Percentiles rank a stretch among this genome's conserved stretches.
Evolutionary conservation across 1,139 yeast genomes (phyloP).

Genomic region (Arxiozyma heterogenica): DNA sequence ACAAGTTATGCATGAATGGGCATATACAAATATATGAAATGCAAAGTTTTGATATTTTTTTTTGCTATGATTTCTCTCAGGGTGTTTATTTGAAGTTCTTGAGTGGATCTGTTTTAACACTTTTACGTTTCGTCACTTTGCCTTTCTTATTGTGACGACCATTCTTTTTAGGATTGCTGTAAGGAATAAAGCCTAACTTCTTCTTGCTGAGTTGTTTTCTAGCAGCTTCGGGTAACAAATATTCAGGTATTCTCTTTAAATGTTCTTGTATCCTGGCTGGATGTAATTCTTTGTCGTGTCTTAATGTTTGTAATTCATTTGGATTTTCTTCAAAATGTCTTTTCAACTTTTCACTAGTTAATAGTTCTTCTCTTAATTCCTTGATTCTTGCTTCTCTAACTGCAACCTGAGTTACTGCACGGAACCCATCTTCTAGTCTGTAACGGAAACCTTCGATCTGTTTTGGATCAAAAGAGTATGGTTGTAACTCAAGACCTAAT

Average conservation of each 20-base stretch:
- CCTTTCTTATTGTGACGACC: slow-evolving; percentile 34
- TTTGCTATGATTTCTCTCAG: neutral
- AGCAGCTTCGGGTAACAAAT: slow-evolving; percentile 75
- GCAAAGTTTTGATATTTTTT: neutral
- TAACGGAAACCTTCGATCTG: slow-evolving; percentile 95
- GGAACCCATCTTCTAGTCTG: slow-evolving; percentile 93
- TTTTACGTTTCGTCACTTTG: slow-evolving; percentile 34
- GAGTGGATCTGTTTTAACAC: slow-evolving; percentile 56
- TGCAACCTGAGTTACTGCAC: slow-evolving; percentile 85
- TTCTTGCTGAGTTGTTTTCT: slow-evolving; percentile 43
- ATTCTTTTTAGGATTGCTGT: slow-evolving; percentile 47
- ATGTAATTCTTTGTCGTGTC: slow-evolving; percentile 87
- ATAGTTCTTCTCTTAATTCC: slow-evolving; percentile 79
- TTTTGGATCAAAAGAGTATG: slow-evolving; percentile 83
- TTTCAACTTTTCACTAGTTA: slow-evolving; percentile 82
- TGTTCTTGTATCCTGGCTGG: slow-evolving; percentile 77
- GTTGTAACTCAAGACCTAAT: slow-evolving; percentile 62
- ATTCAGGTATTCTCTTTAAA: slow-evolving; percentile 86
- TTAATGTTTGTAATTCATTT: slow-evolving; percentile 78
- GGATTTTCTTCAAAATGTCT: slow-evolving; percentile 97
- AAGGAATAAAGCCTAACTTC: slow-evolving; percentile 69
- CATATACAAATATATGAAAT: neutral
- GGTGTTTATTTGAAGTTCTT: slow-evolving; percentile 41
- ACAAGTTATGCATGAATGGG: neutral
- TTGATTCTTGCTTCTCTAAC: slow-evolving; percentile 89